Conservation (phyloP, 805 yeast species). For the Yarrowia divulgata region DNA sequence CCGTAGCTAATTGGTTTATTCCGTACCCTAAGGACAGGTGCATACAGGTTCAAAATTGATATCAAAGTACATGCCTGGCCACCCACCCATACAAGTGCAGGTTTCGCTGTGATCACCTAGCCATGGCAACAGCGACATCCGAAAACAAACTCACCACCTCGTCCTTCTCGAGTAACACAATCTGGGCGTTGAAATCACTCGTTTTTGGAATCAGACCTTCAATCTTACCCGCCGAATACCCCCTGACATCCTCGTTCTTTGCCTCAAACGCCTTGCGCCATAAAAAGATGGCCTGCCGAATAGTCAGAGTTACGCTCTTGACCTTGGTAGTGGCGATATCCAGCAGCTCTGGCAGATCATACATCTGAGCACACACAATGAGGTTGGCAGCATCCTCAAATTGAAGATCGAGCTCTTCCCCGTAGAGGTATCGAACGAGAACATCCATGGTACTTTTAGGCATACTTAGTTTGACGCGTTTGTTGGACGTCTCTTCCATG, state of each 20-base stretch:
- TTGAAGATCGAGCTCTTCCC: background rate
- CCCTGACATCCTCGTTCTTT: background rate
- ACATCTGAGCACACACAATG: background rate
- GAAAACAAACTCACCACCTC: no score
- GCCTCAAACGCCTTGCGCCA: background rate
- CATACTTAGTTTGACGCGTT: background rate
- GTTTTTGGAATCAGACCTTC: no score
- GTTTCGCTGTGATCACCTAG: no score
- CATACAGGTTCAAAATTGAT: no score
- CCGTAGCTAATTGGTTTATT: no score
- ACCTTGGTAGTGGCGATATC: background rate
- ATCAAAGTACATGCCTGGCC: no score
- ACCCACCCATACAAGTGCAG: no score
- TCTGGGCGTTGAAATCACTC: no score
- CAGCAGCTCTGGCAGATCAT: background rate
- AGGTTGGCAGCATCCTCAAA: background rate
- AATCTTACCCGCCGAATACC: background rate
- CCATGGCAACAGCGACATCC: no score
- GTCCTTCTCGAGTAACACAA: no score
- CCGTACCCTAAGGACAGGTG: no score
- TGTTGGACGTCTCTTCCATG: background rate
- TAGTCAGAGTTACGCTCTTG: no score
- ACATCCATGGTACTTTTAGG: background rate
- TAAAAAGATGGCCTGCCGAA: background rate
- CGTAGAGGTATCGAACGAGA: background rate